Percentiles rank a stretch among this genome's conserved stretches.
phyloP scores from a whole-genome alignment of 228 moss, liverwort and hornwort genomes.

The Sphagnum magellanicum region DNA sequence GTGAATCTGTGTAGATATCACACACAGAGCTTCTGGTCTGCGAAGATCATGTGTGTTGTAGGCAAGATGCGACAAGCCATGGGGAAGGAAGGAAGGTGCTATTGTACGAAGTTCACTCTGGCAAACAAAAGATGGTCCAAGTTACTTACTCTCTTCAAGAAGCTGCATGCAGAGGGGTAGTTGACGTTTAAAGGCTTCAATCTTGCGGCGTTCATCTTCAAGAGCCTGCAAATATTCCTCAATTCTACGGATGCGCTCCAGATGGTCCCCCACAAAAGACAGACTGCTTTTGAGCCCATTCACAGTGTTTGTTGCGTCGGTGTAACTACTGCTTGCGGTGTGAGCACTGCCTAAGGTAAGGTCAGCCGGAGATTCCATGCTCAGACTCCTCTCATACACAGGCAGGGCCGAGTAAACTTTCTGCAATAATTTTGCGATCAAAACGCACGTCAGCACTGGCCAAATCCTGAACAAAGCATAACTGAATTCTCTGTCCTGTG shows the following conservation, averaged over 20 bases:
- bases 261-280: constrained; percentile 11
- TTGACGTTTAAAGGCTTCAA: constrained; percentile 96
- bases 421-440: too few relatives aligned
- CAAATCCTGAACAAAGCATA: too few relatives aligned
- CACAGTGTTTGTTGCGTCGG: constrained; percentile 14
- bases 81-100: not conserved
- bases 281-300: constrained; percentile 10
- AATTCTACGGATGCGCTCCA: constrained; percentile 34
- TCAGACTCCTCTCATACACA: constrained; percentile 11
- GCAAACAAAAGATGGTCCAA: not conserved
- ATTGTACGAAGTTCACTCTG: not conserved
- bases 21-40: not conserved
- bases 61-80: not conserved
- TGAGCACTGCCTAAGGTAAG: constrained; percentile 32
- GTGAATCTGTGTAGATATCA: not conserved
- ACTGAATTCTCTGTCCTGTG: too few relatives aligned
- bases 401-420: not conserved
- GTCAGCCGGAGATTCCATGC: constrained; percentile 38
- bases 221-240: constrained; percentile 55
- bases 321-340: constrained; percentile 26
- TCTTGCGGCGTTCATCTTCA: constrained; percentile 83
- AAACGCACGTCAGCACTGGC: too few relatives aligned
- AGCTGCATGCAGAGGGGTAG: constrained; percentile 91
- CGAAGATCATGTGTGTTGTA: not conserved
- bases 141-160: constrained; percentile 71